phyloP scores from a whole-genome alignment of 75 land plant species.

The Pinus taeda region DNA sequence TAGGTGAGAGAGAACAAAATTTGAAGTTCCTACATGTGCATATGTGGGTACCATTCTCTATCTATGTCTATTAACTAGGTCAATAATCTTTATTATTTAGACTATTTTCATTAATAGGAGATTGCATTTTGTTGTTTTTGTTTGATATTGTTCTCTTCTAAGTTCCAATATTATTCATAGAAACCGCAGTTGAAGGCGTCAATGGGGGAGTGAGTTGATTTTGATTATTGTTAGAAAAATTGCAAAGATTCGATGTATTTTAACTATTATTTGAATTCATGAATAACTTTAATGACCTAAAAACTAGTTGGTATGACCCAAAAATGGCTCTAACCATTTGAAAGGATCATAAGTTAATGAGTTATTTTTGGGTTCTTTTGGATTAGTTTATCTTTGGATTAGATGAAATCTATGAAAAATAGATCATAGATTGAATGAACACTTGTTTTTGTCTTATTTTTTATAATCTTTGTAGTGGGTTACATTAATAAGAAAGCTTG shows the following conservation, averaged over 20 bases:
- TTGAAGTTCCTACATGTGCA: not conserved
- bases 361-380: not conserved
- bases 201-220: not conserved
- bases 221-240: not conserved
- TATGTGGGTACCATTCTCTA: not conserved
- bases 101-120: not conserved
- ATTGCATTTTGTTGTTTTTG: not conserved
- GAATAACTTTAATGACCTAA: conserved; percentile 66
- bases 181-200: not conserved
- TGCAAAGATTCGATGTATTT: not conserved
- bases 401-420: not conserved
- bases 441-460: not conserved
- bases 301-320: conserved; percentile 69
- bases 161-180: not conserved
- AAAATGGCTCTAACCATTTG: conserved; percentile 75
- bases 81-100: not conserved
- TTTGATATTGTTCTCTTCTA: not conserved
- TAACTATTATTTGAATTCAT: not conserved
- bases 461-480: conserved; percentile 73
- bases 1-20: conserved; percentile 49
- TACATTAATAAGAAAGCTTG: conserved; percentile 70
- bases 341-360: conserved; percentile 92
- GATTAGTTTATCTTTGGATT: not conserved
- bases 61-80: not conserved
- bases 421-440: not conserved